These are phyloP conservation scores for Fusarium pininemorale DNA, from an alignment of 2,329 filamentous ascomycete species.

Conservation along the genomic window DNA sequence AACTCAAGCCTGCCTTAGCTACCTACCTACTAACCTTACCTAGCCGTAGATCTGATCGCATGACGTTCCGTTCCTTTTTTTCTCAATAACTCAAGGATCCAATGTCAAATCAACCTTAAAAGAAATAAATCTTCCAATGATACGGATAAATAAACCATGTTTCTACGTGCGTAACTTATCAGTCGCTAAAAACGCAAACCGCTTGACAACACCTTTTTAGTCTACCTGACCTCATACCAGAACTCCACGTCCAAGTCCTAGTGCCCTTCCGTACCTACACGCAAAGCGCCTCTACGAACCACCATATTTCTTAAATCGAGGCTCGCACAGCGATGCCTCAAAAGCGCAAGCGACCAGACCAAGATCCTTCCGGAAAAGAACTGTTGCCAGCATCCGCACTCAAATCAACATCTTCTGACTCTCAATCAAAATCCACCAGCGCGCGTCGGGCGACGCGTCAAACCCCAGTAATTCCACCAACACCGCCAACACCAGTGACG, in stretches of 20 bases:
- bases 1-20: neutral
- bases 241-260: neutral
- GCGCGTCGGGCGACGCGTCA: slow-evolving; percentile 54
- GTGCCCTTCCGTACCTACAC: neutral
- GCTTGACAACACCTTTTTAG: neutral
- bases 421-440: slow-evolving; percentile 30
- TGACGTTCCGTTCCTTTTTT: neutral
- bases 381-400: neutral
- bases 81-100: neutral
- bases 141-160: neutral
- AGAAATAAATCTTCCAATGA: neutral
- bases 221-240: neutral
- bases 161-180: neutral
- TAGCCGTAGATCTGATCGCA: neutral
- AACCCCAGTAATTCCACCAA: slow-evolving; percentile 47
- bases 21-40: neutral
- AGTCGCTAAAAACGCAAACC: neutral
- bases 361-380: slow-evolving; percentile 36
- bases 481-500: slow-evolving; percentile 41
- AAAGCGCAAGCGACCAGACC: slow-evolving; percentile 50
- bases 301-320: neutral
- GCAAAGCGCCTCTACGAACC: neutral
- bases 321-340: slow-evolving; percentile 46
- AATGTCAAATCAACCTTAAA: neutral
- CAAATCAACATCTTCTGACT: slow-evolving; percentile 10